Evolutionary conservation across 108 stramenopile genomes (phyloP), one percentile per base, ranked within the genome.

Genomic region (Skeletonema menzelii): DNA sequence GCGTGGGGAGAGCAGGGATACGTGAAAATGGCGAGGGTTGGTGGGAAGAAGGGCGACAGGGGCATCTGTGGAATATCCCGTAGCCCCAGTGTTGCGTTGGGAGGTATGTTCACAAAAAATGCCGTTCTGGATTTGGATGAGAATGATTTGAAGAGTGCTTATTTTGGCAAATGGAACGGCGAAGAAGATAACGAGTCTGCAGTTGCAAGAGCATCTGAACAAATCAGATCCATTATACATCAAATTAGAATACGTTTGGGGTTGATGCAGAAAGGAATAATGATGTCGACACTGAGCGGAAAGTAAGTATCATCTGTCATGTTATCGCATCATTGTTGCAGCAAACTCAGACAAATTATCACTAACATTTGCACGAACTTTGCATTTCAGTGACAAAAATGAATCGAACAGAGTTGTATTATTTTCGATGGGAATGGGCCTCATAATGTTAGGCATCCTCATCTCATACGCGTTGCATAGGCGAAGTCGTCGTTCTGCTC

Each of bases 1-100:
- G 76, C 70, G 8, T 93, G 92, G 92, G 92, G 92, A 17, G 88
- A 89, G 63, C 72, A 88, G 56, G 92, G 92, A 13, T 91, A 82
- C 46, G 72, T 91, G 22, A 79, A 75, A 26, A 79, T 93, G 63
- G 70, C 68, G 59, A 82, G 92, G 59, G 49, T 61, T n/a, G 78
- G 77, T 42, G 87, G 87, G 10, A 64, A 42, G 58, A 86, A 85
- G 67, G 80, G 77, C 19, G 57, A 47, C 53, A 77, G 72, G 3
- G 90, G 92, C 10, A 71, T 93, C 63, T 93, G 92, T 67, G 92
- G 89, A 0, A 86, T 93, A 24, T 88, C 92, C 0, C 60, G 74
- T 47, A 89, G 75, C 65, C 92, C 92, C 0, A 88, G 87, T 66
- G 84, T 93, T 26, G 92, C 88, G 12, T 58, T 91, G 24, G 88